Conservation (phyloP, 1,284 basidiomycete genomes). For the Leccinum fallax region DNA sequence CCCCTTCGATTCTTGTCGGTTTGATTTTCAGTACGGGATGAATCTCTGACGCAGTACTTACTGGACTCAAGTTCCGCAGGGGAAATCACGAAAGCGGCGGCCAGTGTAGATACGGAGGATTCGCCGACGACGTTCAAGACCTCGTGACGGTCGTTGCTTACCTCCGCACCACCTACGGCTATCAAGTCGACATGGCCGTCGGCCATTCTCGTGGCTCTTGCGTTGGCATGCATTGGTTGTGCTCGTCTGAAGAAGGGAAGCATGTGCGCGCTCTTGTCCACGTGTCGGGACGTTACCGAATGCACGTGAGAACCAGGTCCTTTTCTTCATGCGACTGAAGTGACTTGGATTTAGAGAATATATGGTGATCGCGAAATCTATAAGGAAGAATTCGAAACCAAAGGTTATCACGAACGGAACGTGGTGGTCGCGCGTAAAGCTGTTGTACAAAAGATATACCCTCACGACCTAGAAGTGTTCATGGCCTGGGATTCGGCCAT, state of each 20-base stretch:
- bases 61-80: conserved; percentile 38
- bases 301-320: conserved; percentile 54
- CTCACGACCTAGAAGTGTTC: conserved; percentile 60
- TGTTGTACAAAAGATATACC: conserved; percentile 52
- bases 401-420: conserved; percentile 61
- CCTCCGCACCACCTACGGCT: conserved; percentile 59
- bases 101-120: conserved; percentile 56
- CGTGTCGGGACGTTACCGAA: conserved; percentile 71
- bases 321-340: conserved; percentile 13
- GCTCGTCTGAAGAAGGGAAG: conserved; percentile 57
- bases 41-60: neutral
- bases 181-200: conserved; percentile 65
- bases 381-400: conserved; percentile 49
- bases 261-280: conserved; percentile 64
- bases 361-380: conserved; percentile 46
- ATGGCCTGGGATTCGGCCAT: conserved; percentile 61
- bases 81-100: conserved; percentile 77
- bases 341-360: conserved; percentile 41
- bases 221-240: conserved; percentile 67
- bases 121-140: conserved; percentile 65
- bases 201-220: conserved; percentile 76
- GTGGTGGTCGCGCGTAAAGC: conserved; percentile 62
- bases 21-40: conserved; percentile 76
- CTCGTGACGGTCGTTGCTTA: conserved; percentile 64
- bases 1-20: conserved; percentile 78